A percentile compares a stretch with the other conserved stretches of the same genome.
These are phyloP conservation scores for Mortierella alpina DNA, from an alignment of 192 early-diverging fungal species.

Conservation along the genomic window DNA sequence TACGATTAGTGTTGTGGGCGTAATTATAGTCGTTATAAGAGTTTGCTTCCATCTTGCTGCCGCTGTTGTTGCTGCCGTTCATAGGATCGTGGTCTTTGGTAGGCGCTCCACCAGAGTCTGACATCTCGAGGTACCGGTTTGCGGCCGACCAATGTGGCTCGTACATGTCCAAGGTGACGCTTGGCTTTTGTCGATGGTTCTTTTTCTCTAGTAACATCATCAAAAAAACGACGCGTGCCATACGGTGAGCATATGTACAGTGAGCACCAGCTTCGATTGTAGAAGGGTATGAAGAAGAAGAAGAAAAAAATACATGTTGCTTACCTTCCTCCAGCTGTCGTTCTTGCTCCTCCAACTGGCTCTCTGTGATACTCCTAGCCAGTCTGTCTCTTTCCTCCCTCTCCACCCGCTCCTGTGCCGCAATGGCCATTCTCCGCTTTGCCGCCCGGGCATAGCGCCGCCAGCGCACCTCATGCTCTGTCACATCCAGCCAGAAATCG, in stretches of 20 bases:
- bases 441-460: conserved; percentile 57
- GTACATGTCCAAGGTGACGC: conserved; percentile 38
- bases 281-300: no score
- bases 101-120: background rate
- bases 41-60: background rate
- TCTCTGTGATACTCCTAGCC: no score
- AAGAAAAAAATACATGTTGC: no score
- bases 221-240: background rate
- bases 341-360: no score
- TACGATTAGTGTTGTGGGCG: background rate
- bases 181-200: conserved; percentile 14
- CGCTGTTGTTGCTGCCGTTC: background rate
- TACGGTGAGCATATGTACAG: no score
- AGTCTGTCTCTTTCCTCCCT: background rate
- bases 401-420: conserved; percentile 17
- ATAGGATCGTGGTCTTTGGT: background rate
- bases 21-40: background rate
- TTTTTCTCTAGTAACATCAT: background rate
- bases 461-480: conserved; percentile 79
- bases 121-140: conserved; percentile 35
- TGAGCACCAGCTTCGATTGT: no score
- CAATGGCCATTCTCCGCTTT: conserved; percentile 13
- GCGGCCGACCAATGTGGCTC: conserved; percentile 45
- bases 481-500: conserved; percentile 82
- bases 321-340: no score